These are phyloP conservation scores for Kwoniella heveanensis DNA, from an alignment of 768 basidiomycete species.

Conservation along the genomic window DNA sequence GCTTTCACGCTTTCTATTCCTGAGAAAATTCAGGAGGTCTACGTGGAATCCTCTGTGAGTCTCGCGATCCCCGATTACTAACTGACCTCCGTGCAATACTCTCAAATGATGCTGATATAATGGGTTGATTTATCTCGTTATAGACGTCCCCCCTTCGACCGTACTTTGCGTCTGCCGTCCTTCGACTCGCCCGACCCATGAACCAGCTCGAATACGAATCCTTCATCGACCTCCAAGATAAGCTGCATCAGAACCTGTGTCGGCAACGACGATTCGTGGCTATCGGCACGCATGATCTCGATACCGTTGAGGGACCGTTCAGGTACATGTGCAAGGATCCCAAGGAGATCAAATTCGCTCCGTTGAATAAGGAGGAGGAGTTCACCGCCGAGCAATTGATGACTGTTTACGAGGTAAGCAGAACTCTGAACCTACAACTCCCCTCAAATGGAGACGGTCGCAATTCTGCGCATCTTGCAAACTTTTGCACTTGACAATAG, in stretches of 20 bases:
- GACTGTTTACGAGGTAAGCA: conserved; percentile 82
- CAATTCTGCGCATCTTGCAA: no score
- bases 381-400: conserved; percentile 90
- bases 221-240: conserved; percentile 99
- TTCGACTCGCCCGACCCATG: conserved; percentile 82
- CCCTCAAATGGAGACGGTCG: no score
- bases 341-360: conserved; percentile 85
- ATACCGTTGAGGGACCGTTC: conserved; percentile 84
- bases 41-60: conserved; percentile 71
- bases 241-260: conserved; percentile 94
- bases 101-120: no score
- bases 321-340: conserved; percentile 61
- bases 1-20: conserved; percentile 75
- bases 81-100: no score
- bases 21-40: conserved; percentile 67
- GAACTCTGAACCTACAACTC: no score
- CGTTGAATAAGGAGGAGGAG: conserved; percentile 74
- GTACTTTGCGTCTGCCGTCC: conserved; percentile 83
- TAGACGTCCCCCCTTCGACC: conserved; percentile 85
- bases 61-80: no score
- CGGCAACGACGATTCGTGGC: conserved; percentile 85
- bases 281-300: conserved; percentile 96
- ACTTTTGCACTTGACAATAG: no score
- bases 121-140: no score
- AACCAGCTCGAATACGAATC: conserved; percentile 85